A percentile compares a stretch with the other conserved stretches of the same genome.
Conservation (phyloP, 495 filamentous ascomycete genomes). For the Penicillium fimorum region DNA sequence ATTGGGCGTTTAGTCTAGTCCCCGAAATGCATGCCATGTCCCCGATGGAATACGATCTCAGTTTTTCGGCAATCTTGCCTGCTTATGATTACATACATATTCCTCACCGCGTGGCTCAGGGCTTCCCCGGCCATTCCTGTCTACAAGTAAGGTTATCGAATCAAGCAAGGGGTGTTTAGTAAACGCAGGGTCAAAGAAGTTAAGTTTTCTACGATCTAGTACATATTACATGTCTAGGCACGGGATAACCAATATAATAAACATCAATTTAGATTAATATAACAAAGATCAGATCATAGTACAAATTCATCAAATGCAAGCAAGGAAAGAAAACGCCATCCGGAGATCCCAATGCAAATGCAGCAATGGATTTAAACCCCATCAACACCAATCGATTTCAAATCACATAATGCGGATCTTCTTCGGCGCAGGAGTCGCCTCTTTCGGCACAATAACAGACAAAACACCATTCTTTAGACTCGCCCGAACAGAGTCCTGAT, state of each 20-base stretch:
- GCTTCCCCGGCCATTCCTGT: neutral
- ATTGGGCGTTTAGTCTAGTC: neutral
- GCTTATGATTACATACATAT: neutral
- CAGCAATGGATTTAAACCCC: neutral
- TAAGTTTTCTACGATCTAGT: neutral
- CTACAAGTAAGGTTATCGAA: neutral
- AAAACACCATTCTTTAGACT: conserved; percentile 73
- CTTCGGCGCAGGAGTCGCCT: conserved; percentile 49
- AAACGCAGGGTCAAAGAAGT: conserved; percentile 1
- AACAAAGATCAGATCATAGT: neutral
- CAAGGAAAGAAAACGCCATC: neutral
- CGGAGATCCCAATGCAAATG: conserved; percentile 6
- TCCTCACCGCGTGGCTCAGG: neutral
- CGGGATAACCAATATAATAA: neutral
- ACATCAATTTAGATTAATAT: conserved; percentile 1
- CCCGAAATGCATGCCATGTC: conserved; percentile 1
- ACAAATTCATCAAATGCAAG: neutral
- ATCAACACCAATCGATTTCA: neutral
- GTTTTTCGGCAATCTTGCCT: neutral
- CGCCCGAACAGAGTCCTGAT: conserved; percentile 76
- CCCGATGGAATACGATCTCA: conserved; percentile 2
- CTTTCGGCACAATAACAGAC: conserved; percentile 73
- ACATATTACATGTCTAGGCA: conserved; percentile 5
- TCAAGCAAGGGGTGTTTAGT: conserved; percentile 1
- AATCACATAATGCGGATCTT: conserved; percentile 58